Evolutionary conservation across 257 asterid genomes (phyloP).

Genomic region (Paulownia fortunei): DNA sequence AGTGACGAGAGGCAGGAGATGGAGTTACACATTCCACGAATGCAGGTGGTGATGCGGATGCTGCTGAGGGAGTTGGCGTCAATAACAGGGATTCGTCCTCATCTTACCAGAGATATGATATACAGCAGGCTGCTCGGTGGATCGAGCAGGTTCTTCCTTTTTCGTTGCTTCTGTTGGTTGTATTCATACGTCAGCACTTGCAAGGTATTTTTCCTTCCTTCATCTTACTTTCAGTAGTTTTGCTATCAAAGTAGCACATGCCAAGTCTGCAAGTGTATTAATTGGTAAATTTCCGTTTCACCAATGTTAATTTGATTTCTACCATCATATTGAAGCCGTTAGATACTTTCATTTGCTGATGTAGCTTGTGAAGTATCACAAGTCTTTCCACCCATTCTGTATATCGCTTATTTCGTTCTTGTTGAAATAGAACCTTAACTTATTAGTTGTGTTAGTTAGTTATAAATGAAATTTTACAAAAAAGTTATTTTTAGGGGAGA

Average conservation of each 20-base stretch:
- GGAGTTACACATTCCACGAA: slow-evolving; percentile 41
- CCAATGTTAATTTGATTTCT: neutral
- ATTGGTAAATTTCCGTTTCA: neutral
- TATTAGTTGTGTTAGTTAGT: no score
- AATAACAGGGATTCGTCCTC: slow-evolving; percentile 66
- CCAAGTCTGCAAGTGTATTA: neutral
- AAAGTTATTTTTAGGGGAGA: no score
- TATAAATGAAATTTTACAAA: no score
- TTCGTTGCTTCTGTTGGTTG: slow-evolving; percentile 79
- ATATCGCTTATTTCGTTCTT: neutral
- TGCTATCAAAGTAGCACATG: neutral
- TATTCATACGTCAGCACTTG: slow-evolving; percentile 84
- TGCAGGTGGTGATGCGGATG: slow-evolving; percentile 45
- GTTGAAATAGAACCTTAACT: neutral
- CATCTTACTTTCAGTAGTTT: neutral
- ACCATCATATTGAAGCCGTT: slow-evolving; percentile 7
- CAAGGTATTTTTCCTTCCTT: slow-evolving; percentile 56
- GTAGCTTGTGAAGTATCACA: neutral
- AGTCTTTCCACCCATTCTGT: neutral
- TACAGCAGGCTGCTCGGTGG: slow-evolving; percentile 91
- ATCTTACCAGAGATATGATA: slow-evolving; percentile 89
- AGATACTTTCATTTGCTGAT: neutral
- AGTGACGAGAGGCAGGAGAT: slow-evolving; percentile 48
- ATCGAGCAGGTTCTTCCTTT: slow-evolving; percentile 87
- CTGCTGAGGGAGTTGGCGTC: slow-evolving; percentile 54